A percentile compares a stretch with the other conserved stretches of the same genome.
phyloP scores from a whole-genome alignment of 495 filamentous ascomycete genomes.

The Podospora pseudoanserina region DNA sequence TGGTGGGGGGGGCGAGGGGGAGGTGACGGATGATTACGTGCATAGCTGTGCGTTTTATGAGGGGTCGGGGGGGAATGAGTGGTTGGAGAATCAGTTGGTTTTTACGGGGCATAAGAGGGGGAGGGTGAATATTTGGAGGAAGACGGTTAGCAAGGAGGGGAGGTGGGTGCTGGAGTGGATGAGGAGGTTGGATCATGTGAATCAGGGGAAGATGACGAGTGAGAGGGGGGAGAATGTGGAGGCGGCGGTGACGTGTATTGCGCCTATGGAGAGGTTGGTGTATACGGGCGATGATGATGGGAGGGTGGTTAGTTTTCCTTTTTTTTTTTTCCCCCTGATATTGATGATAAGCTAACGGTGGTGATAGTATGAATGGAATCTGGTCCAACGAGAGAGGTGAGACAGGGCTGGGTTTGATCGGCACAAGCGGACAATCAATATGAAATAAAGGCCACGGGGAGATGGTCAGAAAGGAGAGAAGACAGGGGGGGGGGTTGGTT shows the following conservation, averaged over 20 bases:
- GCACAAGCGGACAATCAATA: not conserved
- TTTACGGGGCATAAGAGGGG: slow-evolving; percentile 86
- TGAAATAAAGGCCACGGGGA: not conserved
- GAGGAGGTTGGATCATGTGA: slow-evolving; percentile 78
- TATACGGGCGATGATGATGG: slow-evolving; percentile 94
- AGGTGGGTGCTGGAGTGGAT: slow-evolving; percentile 55
- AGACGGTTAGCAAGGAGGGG: slow-evolving; percentile 39
- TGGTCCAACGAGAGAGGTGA: slow-evolving; percentile 63
- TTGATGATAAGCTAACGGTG: slow-evolving; percentile 29
- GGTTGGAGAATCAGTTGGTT: slow-evolving; percentile 79
- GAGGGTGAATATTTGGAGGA: slow-evolving; percentile 72
- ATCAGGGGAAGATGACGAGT: slow-evolving; percentile 48
- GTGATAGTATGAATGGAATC: slow-evolving; percentile 79
- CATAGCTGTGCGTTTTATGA: slow-evolving; percentile 90
- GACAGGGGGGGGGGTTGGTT: not conserved
- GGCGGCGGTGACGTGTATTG: slow-evolving; percentile 81
- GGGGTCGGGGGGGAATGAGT: slow-evolving; percentile 76
- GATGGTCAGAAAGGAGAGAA: not conserved
- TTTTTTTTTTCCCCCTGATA: not conserved
- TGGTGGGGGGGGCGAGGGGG: slow-evolving; percentile 4
- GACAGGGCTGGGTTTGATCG: not conserved
- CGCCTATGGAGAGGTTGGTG: slow-evolving; percentile 75
- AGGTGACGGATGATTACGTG: slow-evolving; percentile 60
- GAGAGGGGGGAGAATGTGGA: slow-evolving; percentile 73
- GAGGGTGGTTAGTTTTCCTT: slow-evolving; percentile 56